These are phyloP conservation scores for Phlyctochytrium planicorne DNA, from an alignment of 192 early-diverging fungal genomes.

Conservation along the genomic window DNA sequence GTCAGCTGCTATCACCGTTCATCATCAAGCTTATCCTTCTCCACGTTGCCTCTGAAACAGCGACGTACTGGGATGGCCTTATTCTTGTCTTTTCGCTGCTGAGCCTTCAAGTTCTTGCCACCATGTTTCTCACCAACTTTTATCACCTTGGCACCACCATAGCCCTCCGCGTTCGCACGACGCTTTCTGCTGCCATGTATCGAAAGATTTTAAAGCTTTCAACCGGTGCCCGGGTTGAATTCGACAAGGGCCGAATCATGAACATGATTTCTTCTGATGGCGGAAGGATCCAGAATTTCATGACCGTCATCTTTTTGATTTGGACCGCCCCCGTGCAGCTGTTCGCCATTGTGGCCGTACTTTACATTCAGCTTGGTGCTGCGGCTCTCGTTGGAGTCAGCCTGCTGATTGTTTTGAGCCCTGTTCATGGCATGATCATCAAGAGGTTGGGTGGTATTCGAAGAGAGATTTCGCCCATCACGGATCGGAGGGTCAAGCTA, in stretches of 20 bases:
- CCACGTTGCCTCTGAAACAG: slow-evolving; percentile 12
- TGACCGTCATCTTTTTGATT: slow-evolving; percentile 26
- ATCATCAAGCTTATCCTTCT: slow-evolving; percentile 40
- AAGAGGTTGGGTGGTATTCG: slow-evolving; percentile 34
- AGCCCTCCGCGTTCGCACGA: slow-evolving; percentile 45
- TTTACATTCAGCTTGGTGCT: slow-evolving; percentile 37
- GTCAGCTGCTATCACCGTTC: slow-evolving; percentile 40
- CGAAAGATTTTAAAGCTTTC: slow-evolving; percentile 58
- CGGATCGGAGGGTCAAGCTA: slow-evolving; percentile 70
- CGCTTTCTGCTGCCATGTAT: slow-evolving; percentile 58
- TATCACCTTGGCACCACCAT: slow-evolving; percentile 34
- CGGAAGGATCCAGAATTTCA: slow-evolving; percentile 19
- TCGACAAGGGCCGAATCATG: slow-evolving; percentile 59
- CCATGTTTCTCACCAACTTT: slow-evolving; percentile 38
- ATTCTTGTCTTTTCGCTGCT: slow-evolving; percentile 22
- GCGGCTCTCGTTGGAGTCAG: slow-evolving; percentile 52
- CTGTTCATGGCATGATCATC: slow-evolving; percentile 44
- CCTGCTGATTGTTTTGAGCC: slow-evolving; percentile 41
- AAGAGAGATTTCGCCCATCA: slow-evolving; percentile 49
- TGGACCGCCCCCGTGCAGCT: slow-evolving; percentile 68
- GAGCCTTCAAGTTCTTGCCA: slow-evolving; percentile 12
- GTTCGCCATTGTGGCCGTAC: slow-evolving; percentile 53
- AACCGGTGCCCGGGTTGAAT: slow-evolving; percentile 52
- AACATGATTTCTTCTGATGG: slow-evolving; percentile 53
- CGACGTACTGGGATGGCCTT: slow-evolving; percentile 3